Evolutionary conservation across 352 stramenopile genomes (phyloP).

Genomic region (Pythium volutum): DNA sequence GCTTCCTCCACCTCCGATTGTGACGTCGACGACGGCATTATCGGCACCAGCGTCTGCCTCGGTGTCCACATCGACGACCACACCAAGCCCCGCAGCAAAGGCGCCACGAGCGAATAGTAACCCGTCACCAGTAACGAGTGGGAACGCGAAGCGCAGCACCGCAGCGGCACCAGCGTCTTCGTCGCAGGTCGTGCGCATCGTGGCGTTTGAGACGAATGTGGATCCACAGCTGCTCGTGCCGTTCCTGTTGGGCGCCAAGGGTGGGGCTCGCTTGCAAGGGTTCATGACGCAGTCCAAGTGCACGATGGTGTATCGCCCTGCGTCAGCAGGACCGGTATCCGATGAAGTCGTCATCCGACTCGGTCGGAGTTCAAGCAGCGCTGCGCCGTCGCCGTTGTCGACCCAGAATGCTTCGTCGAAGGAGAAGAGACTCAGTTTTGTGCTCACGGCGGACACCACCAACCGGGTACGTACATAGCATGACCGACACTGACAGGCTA

Average conservation of each 20-base stretch:
- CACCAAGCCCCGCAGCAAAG: conserved; percentile 3
- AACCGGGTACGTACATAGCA: conserved; percentile 33
- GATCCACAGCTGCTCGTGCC: conserved; percentile 38
- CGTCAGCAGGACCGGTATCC: background rate
- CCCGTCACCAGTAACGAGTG: background rate
- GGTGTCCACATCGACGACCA: background rate
- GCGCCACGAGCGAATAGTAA: background rate
- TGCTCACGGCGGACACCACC: conserved; percentile 46
- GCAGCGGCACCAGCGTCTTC: background rate
- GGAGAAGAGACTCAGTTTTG: conserved; percentile 45
- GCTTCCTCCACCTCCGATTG: conserved; percentile 20
- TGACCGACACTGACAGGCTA: background rate
- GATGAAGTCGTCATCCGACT: conserved; percentile 10
- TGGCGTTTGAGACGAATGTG: conserved; percentile 46
- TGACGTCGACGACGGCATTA: conserved; percentile 2
- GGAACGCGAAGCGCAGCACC: background rate
- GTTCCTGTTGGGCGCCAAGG: conserved; percentile 47
- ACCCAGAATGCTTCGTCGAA: background rate
- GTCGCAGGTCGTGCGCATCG: conserved; percentile 13
- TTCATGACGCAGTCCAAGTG: conserved; percentile 58
- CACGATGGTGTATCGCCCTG: conserved; percentile 43
- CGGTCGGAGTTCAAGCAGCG: background rate
- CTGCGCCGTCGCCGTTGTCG: background rate
- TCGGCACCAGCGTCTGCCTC: background rate
- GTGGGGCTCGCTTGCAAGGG: conserved; percentile 42